Base-by-base conservation (phyloP, 2,329 filamentous ascomycete genomes). In the Pseudogymnoascus sp. region DNA sequence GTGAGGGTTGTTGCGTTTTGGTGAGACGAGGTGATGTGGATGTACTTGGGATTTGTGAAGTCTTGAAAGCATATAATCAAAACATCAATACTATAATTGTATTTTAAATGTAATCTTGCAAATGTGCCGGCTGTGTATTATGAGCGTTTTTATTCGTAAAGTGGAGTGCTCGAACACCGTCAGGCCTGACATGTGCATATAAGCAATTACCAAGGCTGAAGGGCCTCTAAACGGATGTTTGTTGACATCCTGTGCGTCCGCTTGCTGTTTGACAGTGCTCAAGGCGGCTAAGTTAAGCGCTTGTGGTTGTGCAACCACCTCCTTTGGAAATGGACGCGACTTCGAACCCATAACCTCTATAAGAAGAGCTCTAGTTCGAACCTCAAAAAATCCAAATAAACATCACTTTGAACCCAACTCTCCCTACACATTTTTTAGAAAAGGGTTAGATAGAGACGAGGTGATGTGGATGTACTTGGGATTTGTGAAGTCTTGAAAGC, bases 1-100 rank as follows among this genome's bases (percentile, higher is more conserved):
- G 38, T 61, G 38, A 41, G 59, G 23, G 43, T 61, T 49, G n/a
- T 61, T 52, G 59, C 59, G 5, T 61, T 61, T 33, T 61, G 59
- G 59, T 61, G 37, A 61, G 31, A 8, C 4, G n/a, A 4, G 10
- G 26, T 31, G 14, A 33, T 29, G 45, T 2, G 7, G 29, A 33
- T 33, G 49, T 29, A 45, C 41, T 26, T 26, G 19, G 11, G 11
- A 2, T 23, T 43, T 7, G 3, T 26, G 41, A 14, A n/a, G 43
- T 6, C 14, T 11, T 52, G 12, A 16, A 52, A 29, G 23, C 43
- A 29, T 29, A 10, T 1, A 16, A 16, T 16, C 2, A 2, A 16
- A 31, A 11, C 11, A 52, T 4, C 12, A 11, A 52, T 31, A 52
- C 4, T 52, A 16, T 14, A 52, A 12, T 43, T 21, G 3, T 16